These are phyloP conservation scores for Phaeomoniella chlamydospora DNA, from an alignment of 2,329 filamentous ascomycete species.

Conservation along the genomic window DNA sequence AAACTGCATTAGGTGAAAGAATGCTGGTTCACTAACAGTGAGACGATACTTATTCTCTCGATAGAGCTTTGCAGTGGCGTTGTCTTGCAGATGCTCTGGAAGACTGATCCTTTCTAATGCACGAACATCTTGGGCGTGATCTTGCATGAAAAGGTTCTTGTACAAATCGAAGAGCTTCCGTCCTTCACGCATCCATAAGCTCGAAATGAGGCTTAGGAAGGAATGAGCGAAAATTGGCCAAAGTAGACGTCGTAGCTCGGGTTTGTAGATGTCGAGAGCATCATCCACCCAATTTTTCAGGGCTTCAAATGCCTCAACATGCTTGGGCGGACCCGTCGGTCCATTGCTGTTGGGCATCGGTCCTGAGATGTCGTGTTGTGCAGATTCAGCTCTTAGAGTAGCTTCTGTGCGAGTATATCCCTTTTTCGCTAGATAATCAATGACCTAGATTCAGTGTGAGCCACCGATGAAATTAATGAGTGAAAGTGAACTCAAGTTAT, in stretches of 20 bases:
- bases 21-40: slow-evolving; percentile 74
- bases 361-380: slow-evolving; percentile 62
- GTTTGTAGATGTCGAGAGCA: slow-evolving; percentile 89
- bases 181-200: slow-evolving; percentile 58
- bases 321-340: slow-evolving; percentile 67
- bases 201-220: slow-evolving; percentile 63
- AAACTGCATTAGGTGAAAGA: slow-evolving; percentile 71
- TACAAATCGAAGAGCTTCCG: slow-evolving; percentile 59
- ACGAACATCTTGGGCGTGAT: slow-evolving; percentile 69
- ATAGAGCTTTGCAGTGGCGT: slow-evolving; percentile 67
- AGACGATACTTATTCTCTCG: slow-evolving; percentile 77
- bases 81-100: slow-evolving; percentile 64
- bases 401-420: slow-evolving; percentile 89
- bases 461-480: background rate
- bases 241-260: slow-evolving; percentile 72
- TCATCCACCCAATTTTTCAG: slow-evolving; percentile 78
- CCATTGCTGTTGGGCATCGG: slow-evolving; percentile 18
- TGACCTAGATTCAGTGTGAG: slow-evolving; percentile 42
- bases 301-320: slow-evolving; percentile 57
- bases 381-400: slow-evolving; percentile 80
- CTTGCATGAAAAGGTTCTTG: slow-evolving; percentile 54
- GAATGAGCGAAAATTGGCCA: slow-evolving; percentile 96
- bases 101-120: slow-evolving; percentile 59
- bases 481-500: background rate
- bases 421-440: slow-evolving; percentile 91